Base-by-base conservation (phyloP, 2,329 filamentous ascomycete genomes). In the Pestalotiopsis sp. region DNA sequence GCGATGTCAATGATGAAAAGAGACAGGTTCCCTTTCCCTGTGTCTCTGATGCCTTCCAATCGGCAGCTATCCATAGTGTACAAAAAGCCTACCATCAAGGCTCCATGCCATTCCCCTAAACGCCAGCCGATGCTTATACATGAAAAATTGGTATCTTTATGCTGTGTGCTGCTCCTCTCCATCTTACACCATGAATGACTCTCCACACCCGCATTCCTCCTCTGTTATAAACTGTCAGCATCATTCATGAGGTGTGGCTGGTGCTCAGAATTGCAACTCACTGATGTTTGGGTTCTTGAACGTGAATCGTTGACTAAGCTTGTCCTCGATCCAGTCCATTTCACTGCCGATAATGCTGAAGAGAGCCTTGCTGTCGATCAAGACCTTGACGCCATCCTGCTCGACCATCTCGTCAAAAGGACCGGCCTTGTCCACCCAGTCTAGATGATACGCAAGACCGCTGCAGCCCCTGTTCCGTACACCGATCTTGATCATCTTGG, bases 301-400 rank as follows among this genome's bases (percentile, higher is more conserved):
- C 64, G 97, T 91, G 80, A 99, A 99, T 72, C 93, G 87, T 81
- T 95, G 89, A 79, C 92, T 97, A 72, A 99, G 83, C 84, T 97
- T 97, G 76, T 98, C 96, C 82, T 98, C 95, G 12, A 95, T 87
- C 95, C 95, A 99, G 78, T 99, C 96, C 96, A 99, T 99, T 83
- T 98, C 95, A 77, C 93, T 97, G 4, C 96, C 96, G 75, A 99
- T 98, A 66, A 99, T 98, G 81, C 95, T 98, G 79, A 99, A 95
- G 64, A 99, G 84, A 57, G 96, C 96, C 84, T 98, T 98, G 86
- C 93, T 97, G 80, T 99, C 96, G 68, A 99, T 96, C 79, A 98
- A 80, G 41, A 99, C 95, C 82, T 93, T 95, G 68, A 99, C 95
- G 0, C 95, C 96, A 76, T 98, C 96, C 79, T 99, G 96, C 78